These are phyloP conservation scores for Hanseniaspora gamundiae DNA, from an alignment of 1,139 yeast species.

Conservation along the genomic window DNA sequence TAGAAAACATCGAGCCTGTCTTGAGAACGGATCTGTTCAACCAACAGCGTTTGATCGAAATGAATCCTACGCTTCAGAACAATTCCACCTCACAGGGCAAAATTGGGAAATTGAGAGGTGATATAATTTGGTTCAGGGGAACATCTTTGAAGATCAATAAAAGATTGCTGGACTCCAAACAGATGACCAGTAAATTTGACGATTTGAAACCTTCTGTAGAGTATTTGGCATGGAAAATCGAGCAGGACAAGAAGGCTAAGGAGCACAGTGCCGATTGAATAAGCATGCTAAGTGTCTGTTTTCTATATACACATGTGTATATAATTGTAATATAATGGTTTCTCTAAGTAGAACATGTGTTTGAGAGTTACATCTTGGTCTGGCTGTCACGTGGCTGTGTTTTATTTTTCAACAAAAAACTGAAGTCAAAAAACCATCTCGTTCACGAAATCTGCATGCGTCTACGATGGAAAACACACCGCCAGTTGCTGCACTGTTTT, in stretches of 20 bases:
- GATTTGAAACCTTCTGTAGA: slow-evolving; percentile 54
- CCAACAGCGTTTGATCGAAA: slow-evolving; percentile 11
- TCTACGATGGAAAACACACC: too few relatives aligned
- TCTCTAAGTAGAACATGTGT: too few relatives aligned
- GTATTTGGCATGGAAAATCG: slow-evolving; percentile 55
- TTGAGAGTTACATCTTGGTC: too few relatives aligned
- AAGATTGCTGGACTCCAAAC: slow-evolving; percentile 28
- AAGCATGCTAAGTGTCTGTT: too few relatives aligned
- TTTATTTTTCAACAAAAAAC: too few relatives aligned
- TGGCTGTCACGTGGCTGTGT: too few relatives aligned
- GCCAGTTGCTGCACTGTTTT: too few relatives aligned
- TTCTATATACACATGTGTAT: too few relatives aligned
- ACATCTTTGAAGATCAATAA: slow-evolving; percentile 56
- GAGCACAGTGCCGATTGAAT: not conserved
- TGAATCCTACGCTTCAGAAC: not conserved
- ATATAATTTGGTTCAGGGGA: slow-evolving; percentile 68
- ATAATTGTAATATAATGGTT: too few relatives aligned
- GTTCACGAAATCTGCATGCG: too few relatives aligned
- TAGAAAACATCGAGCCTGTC: slow-evolving; percentile 17
- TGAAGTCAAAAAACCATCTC: too few relatives aligned
- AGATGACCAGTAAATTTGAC: slow-evolving; percentile 10
- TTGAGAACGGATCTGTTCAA: slow-evolving; percentile 19
- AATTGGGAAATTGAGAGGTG: slow-evolving; percentile 24
- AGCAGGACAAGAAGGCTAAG: slow-evolving; percentile 1
- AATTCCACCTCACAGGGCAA: not conserved